Conservation (phyloP, 2,329 filamentous ascomycete genomes). For the Pseudocercospora crystallina region DNA sequence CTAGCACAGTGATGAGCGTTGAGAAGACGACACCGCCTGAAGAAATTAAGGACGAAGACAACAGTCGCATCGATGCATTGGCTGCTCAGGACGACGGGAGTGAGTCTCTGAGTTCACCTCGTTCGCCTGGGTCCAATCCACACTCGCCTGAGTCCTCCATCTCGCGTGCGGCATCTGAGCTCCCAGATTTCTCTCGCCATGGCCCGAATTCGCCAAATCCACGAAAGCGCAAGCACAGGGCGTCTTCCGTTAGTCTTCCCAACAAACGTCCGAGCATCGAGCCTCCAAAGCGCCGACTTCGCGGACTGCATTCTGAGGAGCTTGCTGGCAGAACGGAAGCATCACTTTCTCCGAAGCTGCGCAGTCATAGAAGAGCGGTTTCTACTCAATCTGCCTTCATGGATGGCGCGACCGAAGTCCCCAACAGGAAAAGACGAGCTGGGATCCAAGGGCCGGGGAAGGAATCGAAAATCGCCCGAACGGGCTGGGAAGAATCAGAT, state of each 20-base stretch:
- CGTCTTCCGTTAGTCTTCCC: conserved; percentile 35
- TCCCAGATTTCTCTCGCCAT: conserved; percentile 23
- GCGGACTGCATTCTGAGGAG: conserved; percentile 32
- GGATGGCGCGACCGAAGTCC: conserved; percentile 47
- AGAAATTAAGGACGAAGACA: conserved; percentile 23
- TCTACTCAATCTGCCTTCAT: conserved; percentile 63
- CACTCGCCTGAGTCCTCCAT: conserved; percentile 27
- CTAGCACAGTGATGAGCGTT: conserved; percentile 28
- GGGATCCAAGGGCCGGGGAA: conserved; percentile 51
- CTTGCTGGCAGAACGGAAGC: conserved; percentile 33
- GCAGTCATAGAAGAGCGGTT: conserved; percentile 61
- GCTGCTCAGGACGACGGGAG: conserved; percentile 27
- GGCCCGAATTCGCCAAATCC: conserved; percentile 33
- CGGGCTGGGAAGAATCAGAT: conserved; percentile 65
- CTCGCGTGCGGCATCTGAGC: conserved; percentile 32
- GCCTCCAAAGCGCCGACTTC: conserved; percentile 27
- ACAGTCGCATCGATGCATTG: conserved; percentile 22
- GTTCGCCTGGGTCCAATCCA: conserved; percentile 23
- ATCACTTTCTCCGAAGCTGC: conserved; percentile 61
- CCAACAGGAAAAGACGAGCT: conserved; percentile 37
- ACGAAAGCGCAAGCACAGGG: conserved; percentile 39
- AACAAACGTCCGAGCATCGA: conserved; percentile 35
- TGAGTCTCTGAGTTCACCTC: conserved; percentile 34
- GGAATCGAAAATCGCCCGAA: conserved; percentile 28
- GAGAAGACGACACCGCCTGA: conserved; percentile 21